Percentiles rank a stretch among this genome's conserved stretches.
Evolutionary conservation across 2,329 filamentous ascomycete genomes (phyloP).

Genomic region (Xylaria sp.): DNA sequence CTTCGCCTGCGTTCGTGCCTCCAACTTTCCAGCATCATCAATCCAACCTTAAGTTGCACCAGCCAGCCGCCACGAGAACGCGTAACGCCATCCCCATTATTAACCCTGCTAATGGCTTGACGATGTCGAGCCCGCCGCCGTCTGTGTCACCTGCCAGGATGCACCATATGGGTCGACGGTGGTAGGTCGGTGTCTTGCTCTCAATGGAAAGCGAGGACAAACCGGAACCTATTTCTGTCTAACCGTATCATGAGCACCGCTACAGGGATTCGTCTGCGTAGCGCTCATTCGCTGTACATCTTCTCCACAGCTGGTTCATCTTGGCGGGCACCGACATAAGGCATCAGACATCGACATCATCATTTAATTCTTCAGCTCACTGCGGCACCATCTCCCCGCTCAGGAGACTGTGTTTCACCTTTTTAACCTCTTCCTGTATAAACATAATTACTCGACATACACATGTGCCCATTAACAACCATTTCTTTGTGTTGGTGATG

Average conservation of each 20-base stretch:
- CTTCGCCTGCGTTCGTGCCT: conserved; percentile 73
- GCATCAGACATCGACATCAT: conserved; percentile 59
- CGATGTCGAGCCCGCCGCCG: conserved; percentile 87
- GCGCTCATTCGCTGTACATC: conserved; percentile 53
- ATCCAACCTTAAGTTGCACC: conserved; percentile 82
- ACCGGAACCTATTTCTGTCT: conserved; percentile 52
- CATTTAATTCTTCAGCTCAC: conserved; percentile 46
- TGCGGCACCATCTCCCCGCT: conserved; percentile 37
- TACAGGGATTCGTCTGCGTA: conserved; percentile 41
- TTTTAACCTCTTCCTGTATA: conserved; percentile 55
- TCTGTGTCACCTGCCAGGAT: conserved; percentile 72
- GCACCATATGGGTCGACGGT: conserved; percentile 67
- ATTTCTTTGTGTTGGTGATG: conserved; percentile 47
- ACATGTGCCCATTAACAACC: conserved; percentile 50
- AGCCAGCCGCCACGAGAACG: conserved; percentile 86
- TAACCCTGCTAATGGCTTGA: conserved; percentile 90
- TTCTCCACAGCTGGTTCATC: conserved; percentile 57
- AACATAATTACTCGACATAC: conserved; percentile 63
- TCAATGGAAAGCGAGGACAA: conserved; percentile 50
- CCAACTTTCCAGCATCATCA: conserved; percentile 74
- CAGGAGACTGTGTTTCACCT: conserved; percentile 46
- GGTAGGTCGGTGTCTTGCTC: conserved; percentile 60
- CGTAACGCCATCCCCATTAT: conserved; percentile 98
- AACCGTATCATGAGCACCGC: conserved; percentile 40
- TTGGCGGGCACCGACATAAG: conserved; percentile 61